Conservation (phyloP, 75 land plant species). For the Picea sitchensis region DNA sequence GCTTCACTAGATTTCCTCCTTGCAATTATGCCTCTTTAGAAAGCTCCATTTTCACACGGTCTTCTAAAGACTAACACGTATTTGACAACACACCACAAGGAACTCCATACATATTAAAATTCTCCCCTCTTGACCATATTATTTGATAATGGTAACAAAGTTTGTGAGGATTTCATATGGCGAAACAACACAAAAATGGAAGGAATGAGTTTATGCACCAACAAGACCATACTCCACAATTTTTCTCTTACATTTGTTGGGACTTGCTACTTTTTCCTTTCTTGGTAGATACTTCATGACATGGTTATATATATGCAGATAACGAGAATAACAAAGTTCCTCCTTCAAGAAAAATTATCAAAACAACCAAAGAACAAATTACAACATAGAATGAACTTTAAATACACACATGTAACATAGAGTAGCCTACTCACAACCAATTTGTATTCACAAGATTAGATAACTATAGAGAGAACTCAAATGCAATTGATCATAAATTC, state of each 20-base stretch:
- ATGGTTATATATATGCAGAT: conserved; percentile 25
- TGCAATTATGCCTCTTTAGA: conserved; percentile 21
- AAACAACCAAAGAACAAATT: no score
- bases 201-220: conserved; percentile 20
- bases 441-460: no score
- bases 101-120: conserved; percentile 22
- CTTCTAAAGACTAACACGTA: conserved; percentile 24
- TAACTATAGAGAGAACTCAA: no score
- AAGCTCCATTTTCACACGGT: conserved; percentile 24
- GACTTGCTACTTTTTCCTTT: no score
- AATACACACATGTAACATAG: no score
- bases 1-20: conserved; percentile 19
- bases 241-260: not conserved
- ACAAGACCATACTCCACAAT: conserved; percentile 29
- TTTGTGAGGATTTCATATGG: conserved; percentile 15
- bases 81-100: conserved; percentile 31
- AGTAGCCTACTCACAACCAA: no score
- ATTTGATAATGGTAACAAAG: conserved; percentile 22
- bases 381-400: no score
- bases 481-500: no score
- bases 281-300: not conserved
- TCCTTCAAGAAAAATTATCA: not conserved
- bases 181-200: conserved; percentile 23
- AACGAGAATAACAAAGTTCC: conserved; percentile 23
- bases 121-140: conserved; percentile 34